phyloP scores from a whole-genome alignment of 2,329 filamentous ascomycete species.

The Xylaria multiplex region DNA sequence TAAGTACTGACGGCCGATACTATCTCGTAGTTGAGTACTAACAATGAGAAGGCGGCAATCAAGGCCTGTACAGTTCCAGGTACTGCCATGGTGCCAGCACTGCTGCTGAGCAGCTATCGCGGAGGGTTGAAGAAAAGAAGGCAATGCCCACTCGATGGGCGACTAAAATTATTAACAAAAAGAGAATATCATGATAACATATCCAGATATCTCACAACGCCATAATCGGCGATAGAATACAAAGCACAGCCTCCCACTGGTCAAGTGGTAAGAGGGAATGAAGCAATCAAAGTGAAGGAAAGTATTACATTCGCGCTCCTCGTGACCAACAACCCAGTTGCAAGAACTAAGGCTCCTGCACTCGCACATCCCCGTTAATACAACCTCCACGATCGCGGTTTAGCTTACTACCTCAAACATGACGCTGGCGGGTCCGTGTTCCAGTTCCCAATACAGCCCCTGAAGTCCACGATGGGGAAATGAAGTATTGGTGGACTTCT shows the following conservation, averaged over 20 bases:
- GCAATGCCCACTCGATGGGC: constrained; percentile 31
- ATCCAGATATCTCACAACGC: constrained; percentile 27
- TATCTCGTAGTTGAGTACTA: constrained; percentile 46
- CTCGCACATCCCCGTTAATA: constrained; percentile 30
- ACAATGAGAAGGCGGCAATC: constrained; percentile 66
- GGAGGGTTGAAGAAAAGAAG: constrained; percentile 28
- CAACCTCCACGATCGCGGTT: constrained; percentile 29
- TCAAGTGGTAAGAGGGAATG: neutral
- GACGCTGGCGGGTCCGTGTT: constrained; percentile 32
- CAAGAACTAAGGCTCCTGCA: constrained; percentile 26
- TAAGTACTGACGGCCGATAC: constrained; percentile 42
- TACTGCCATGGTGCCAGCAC: constrained; percentile 56
- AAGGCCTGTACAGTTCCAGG: constrained; percentile 59
- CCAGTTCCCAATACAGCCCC: constrained; percentile 29
- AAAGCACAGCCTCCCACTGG: neutral
- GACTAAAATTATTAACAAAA: constrained; percentile 22
- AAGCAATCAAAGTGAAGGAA: constrained; percentile 19
- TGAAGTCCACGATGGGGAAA: constrained; percentile 19
- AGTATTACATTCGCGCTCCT: constrained; percentile 7
- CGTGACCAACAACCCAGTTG: constrained; percentile 7
- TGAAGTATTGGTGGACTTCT: constrained; percentile 27
- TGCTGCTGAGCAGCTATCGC: constrained; percentile 28
- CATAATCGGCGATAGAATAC: constrained; percentile 17
- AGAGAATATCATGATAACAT: constrained; percentile 32
- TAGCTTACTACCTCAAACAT: constrained; percentile 32